phyloP scores from a whole-genome alignment of 2,329 filamentous ascomycete species.

The Fusarium sarcochroum region DNA sequence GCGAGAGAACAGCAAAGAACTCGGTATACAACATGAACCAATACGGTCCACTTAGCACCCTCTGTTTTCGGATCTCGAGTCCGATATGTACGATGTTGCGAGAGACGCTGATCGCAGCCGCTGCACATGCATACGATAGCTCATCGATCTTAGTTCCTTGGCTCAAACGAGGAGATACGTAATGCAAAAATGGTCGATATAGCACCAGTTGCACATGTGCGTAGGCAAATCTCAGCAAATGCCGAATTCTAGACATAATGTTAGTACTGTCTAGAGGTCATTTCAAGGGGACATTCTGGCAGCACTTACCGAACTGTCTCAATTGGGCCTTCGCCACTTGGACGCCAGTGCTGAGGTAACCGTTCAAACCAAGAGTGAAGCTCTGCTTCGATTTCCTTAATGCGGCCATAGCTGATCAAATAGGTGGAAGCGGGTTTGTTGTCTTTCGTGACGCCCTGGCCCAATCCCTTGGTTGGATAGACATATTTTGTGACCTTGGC shows the following conservation, averaged over 20 bases:
- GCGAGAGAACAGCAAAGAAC: slow-evolving; percentile 83
- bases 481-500: slow-evolving; percentile 75
- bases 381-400: slow-evolving; percentile 75
- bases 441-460: slow-evolving; percentile 61
- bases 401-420: slow-evolving; percentile 72
- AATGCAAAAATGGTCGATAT: slow-evolving; percentile 87
- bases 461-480: slow-evolving; percentile 73
- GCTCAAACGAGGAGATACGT: slow-evolving; percentile 76
- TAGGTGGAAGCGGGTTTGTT: slow-evolving; percentile 66
- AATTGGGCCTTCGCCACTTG: slow-evolving; percentile 80
- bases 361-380: slow-evolving; percentile 74
- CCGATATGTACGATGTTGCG: slow-evolving; percentile 85
- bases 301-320: slow-evolving; percentile 79
- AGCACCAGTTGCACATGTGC: slow-evolving; percentile 87
- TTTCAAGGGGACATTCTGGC: background rate
- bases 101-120: slow-evolving; percentile 73
- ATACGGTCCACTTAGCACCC: slow-evolving; percentile 83
- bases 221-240: slow-evolving; percentile 83
- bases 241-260: slow-evolving; percentile 68
- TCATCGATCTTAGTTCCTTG: slow-evolving; percentile 75
- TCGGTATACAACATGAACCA: slow-evolving; percentile 91
- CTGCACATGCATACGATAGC: slow-evolving; percentile 81
- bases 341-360: slow-evolving; percentile 82
- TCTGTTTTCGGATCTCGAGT: slow-evolving; percentile 80
- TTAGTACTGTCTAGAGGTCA: slow-evolving; percentile 16